These are phyloP conservation scores for Cytospora mali DNA, from an alignment of 2,329 filamentous ascomycete genomes.

Conservation along the genomic window DNA sequence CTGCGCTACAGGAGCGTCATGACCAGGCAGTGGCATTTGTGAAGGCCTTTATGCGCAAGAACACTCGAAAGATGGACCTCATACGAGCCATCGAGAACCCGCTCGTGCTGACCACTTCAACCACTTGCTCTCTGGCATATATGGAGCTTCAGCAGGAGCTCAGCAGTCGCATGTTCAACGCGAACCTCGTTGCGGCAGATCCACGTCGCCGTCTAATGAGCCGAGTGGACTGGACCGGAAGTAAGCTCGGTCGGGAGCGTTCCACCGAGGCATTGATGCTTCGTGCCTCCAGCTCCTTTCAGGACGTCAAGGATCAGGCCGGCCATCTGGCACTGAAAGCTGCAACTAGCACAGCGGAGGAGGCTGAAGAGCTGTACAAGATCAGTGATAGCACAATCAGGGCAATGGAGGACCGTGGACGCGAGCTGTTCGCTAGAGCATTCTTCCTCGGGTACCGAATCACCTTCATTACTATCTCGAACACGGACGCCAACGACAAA, in stretches of 20 bases:
- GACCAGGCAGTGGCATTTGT: constrained; percentile 54
- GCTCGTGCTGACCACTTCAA: constrained; percentile 34
- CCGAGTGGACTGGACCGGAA: constrained; percentile 21
- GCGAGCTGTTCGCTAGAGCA: constrained; percentile 23
- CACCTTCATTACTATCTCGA: constrained; percentile 8
- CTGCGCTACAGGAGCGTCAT: constrained; percentile 41
- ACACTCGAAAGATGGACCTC: constrained; percentile 35
- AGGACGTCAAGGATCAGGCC: constrained; percentile 19
- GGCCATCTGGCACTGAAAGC: background rate
- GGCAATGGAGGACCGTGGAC: constrained; percentile 17
- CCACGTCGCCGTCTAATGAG: constrained; percentile 25
- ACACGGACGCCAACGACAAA: background rate
- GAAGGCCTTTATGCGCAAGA: constrained; percentile 59
- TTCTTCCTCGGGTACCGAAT: constrained; percentile 20
- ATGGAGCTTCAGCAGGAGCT: constrained; percentile 25
- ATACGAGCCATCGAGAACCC: constrained; percentile 32
- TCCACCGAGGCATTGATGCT: constrained; percentile 24
- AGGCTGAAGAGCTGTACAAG: constrained; percentile 1
- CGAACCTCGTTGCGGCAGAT: constrained; percentile 23
- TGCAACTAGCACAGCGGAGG: background rate
- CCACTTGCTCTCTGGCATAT: constrained; percentile 8
- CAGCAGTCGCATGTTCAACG: constrained; percentile 24
- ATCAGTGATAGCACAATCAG: constrained; percentile 7
- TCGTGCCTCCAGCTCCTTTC: constrained; percentile 18
- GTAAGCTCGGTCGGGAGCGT: constrained; percentile 19